These are phyloP conservation scores for Solanum pinnatisectum DNA, from an alignment of 257 asterid genomes.

Conservation along the genomic window DNA sequence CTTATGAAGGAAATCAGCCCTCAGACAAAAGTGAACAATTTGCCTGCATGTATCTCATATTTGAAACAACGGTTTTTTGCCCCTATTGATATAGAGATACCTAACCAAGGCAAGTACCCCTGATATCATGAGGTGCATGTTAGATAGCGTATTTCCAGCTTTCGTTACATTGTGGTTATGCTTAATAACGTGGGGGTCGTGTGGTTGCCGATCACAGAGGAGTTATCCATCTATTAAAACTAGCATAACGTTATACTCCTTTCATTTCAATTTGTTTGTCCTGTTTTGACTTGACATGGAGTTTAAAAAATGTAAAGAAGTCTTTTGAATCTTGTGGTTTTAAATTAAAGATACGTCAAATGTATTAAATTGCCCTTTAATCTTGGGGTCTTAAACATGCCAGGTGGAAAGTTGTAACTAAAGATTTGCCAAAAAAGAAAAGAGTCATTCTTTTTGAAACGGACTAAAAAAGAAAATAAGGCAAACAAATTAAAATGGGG, in stretches of 20 bases:
- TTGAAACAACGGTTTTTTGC: slow-evolving; percentile 40
- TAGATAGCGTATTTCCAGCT: neutral
- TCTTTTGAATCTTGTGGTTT: no score
- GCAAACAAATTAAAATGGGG: neutral
- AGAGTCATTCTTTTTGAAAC: neutral
- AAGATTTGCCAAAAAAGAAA: neutral
- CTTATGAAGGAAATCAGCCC: slow-evolving; percentile 63
- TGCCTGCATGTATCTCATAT: slow-evolving; percentile 52
- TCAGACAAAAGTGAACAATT: slow-evolving; percentile 35
- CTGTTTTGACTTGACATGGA: neutral
- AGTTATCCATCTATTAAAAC: neutral
- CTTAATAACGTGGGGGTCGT: neutral
- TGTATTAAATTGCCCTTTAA: neutral
- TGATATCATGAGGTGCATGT: neutral
- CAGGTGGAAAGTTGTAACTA: neutral
- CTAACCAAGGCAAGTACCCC: slow-evolving; percentile 36
- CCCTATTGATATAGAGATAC: slow-evolving; percentile 49
- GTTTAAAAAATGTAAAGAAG: no score
- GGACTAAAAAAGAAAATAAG: neutral
- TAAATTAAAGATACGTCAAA: neutral
- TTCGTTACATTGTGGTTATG: neutral
- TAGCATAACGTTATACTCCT: neutral
- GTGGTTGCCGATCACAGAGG: neutral
- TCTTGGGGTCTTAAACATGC: no score
- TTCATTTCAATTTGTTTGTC: neutral